Conservation (phyloP, 164 flowering plant genomes). For the Sedum album region DNA sequence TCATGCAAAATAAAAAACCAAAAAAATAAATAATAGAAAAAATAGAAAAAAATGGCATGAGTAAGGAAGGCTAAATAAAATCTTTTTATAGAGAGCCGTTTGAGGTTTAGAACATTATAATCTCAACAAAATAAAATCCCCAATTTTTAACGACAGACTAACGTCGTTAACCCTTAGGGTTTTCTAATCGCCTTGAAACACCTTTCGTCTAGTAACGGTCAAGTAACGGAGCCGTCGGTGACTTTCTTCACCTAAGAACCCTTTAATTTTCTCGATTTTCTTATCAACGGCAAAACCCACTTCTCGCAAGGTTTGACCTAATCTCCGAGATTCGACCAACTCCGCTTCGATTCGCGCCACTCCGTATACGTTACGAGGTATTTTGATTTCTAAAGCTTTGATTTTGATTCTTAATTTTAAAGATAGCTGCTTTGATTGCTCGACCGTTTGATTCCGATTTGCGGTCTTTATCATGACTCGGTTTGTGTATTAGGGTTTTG, state of each 20-base stretch:
- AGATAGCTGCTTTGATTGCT: slow-evolving; percentile 2
- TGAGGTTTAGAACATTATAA: neutral
- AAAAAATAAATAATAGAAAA: too few species aligned
- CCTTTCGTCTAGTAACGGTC: slow-evolving; percentile 1
- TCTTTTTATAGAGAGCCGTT: neutral
- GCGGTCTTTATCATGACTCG: neutral
- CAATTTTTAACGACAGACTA: neutral
- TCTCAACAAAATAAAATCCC: slow-evolving; percentile 1
- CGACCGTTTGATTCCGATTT: neutral
- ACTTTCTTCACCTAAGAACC: neutral
- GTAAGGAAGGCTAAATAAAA: neutral
- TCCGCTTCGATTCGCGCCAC: slow-evolving; percentile 3
- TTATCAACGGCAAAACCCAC: slow-evolving; percentile 1
- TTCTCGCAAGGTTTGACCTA: slow-evolving; percentile 3
- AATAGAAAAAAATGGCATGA: too few species aligned
- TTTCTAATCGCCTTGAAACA: neutral
- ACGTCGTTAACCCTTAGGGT: neutral
- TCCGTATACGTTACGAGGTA: neutral
- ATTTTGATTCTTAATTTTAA: neutral
- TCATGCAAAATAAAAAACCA: too few species aligned
- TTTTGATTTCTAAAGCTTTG: neutral
- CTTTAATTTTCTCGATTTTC: neutral
- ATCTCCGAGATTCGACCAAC: neutral
- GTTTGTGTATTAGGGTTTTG: slow-evolving; percentile 1
- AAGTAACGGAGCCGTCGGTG: slow-evolving; percentile 8